Evolutionary conservation across 2,329 filamentous ascomycete species (phyloP).

Genomic region (Neoscytalidium dimidiatum): DNA sequence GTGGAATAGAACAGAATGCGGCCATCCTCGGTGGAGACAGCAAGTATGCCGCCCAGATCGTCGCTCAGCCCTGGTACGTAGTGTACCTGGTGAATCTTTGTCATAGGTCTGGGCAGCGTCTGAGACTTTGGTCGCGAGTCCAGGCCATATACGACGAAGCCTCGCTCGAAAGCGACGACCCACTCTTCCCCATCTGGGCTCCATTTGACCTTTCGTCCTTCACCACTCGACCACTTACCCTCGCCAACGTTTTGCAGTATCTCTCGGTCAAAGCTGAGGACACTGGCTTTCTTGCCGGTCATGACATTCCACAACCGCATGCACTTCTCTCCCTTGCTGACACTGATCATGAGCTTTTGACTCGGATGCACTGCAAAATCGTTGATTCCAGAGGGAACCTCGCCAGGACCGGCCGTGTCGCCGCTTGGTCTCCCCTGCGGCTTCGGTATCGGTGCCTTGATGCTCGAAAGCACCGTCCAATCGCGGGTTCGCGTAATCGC

Average conservation of each 20-base stretch:
- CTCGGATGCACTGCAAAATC: conserved; percentile 94
- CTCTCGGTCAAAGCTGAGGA: conserved; percentile 78
- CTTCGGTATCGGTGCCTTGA: conserved; percentile 87
- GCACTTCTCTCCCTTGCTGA: conserved; percentile 83
- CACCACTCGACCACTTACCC: conserved; percentile 73
- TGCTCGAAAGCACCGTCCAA: conserved; percentile 82
- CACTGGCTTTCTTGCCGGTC: conserved; percentile 92
- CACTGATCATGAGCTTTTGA: conserved; percentile 94
- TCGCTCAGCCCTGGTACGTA: conserved; percentile 60
- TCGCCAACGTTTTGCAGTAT: conserved; percentile 76
- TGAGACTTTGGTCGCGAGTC: conserved; percentile 80
- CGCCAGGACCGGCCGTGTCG: conserved; percentile 82
- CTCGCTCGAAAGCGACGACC: conserved; percentile 84
- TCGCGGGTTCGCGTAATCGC: conserved; percentile 85
- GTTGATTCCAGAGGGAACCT: conserved; percentile 84
- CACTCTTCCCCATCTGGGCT: conserved; percentile 77
- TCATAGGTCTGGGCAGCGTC: conserved; percentile 66
- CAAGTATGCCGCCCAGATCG: conserved; percentile 58
- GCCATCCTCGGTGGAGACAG: conserved; percentile 88
- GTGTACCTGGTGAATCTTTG: conserved; percentile 80
- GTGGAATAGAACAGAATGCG: conserved; percentile 82
- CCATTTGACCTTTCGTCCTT: conserved; percentile 83
- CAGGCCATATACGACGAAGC: conserved; percentile 81
- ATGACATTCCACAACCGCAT: conserved; percentile 97
- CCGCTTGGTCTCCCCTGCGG: conserved; percentile 78